Conservation (phyloP, 192 early-diverging fungal genomes). For the Dissophora globulifera region DNA sequence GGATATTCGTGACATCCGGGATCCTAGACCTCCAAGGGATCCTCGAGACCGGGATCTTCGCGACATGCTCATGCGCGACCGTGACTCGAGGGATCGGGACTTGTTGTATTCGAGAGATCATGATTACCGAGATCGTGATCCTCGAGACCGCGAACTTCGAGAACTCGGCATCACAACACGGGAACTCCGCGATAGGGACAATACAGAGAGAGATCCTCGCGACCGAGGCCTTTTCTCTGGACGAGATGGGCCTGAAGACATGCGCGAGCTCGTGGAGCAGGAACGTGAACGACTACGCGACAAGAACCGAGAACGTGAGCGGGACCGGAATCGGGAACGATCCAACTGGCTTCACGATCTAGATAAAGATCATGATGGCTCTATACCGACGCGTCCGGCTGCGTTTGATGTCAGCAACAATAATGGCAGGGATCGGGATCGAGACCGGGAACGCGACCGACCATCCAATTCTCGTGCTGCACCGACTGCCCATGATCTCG, state of each 20-base stretch:
- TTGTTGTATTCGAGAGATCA: constrained; percentile 11
- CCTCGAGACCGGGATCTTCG: constrained; percentile 25
- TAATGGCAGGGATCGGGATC: too few relatives aligned
- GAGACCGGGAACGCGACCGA: constrained; percentile 37
- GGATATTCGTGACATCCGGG: constrained; percentile 38
- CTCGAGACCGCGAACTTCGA: constrained; percentile 30
- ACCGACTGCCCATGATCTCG: constrained; percentile 18
- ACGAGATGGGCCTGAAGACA: constrained; percentile 36
- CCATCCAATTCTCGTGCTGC: constrained; percentile 15
- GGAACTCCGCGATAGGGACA: constrained; percentile 33
- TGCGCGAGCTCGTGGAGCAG: constrained; percentile 41
- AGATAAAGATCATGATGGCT: constrained; percentile 31
- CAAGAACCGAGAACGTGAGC: constrained; percentile 28
- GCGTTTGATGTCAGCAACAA: constrained; percentile 2
- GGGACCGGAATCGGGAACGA: constrained; percentile 35
- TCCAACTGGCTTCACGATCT: constrained; percentile 33
- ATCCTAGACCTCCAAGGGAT: constrained; percentile 22
- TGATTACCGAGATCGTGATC: constrained; percentile 19
- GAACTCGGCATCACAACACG: constrained; percentile 39
- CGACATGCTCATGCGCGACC: constrained; percentile 4
- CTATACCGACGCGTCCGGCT: constrained; percentile 13
- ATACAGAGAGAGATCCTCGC: constrained; percentile 26
- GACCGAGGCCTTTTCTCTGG: constrained; percentile 19
- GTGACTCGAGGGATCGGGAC: constrained; percentile 24
- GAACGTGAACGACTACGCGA: constrained; percentile 29